Evolutionary conservation across 768 basidiomycete genomes (phyloP).

Genomic region (Lactarius trivialis): DNA sequence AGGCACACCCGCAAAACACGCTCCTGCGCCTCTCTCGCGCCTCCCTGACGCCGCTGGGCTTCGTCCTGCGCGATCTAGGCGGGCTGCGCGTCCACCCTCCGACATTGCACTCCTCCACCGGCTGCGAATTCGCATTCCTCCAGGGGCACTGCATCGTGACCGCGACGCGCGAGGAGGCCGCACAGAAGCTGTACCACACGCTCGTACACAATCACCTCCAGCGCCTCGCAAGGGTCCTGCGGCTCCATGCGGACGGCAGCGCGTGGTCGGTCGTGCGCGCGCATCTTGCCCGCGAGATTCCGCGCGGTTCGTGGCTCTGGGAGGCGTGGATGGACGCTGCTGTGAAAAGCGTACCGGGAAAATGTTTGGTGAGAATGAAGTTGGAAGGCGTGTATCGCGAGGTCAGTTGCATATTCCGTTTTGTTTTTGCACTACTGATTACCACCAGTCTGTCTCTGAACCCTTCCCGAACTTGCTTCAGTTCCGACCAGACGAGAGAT

Average conservation of each 20-base stretch:
- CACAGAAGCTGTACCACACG: constrained; percentile 54
- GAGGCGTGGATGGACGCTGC: constrained; percentile 36
- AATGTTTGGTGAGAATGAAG: constrained; percentile 55
- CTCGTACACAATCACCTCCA: constrained; percentile 56
- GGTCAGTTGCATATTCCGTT: constrained; percentile 31
- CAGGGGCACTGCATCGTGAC: constrained; percentile 49
- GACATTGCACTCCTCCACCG: constrained; percentile 43
- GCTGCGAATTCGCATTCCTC: constrained; percentile 45
- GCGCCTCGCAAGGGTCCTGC: constrained; percentile 47
- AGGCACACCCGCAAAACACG: constrained; percentile 56
- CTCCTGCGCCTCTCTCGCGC: constrained; percentile 40
- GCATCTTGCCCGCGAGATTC: constrained; percentile 41
- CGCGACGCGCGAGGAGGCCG: constrained; percentile 42
- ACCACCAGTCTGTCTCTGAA: constrained; percentile 44
- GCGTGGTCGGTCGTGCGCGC: constrained; percentile 47
- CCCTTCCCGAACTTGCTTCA: constrained; percentile 50
- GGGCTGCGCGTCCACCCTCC: constrained; percentile 49
- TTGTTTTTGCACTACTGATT: neutral
- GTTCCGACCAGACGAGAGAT: constrained; percentile 27
- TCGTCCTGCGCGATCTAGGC: constrained; percentile 52
- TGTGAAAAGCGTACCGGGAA: constrained; percentile 37
- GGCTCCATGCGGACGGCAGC: constrained; percentile 43
- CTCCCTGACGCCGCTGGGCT: constrained; percentile 41
- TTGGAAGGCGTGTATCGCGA: constrained; percentile 50
- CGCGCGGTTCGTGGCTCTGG: constrained; percentile 39